These are phyloP conservation scores for Chaetomiaceae sp. DNA, from an alignment of 2,329 filamentous ascomycete genomes.

Conservation along the genomic window DNA sequence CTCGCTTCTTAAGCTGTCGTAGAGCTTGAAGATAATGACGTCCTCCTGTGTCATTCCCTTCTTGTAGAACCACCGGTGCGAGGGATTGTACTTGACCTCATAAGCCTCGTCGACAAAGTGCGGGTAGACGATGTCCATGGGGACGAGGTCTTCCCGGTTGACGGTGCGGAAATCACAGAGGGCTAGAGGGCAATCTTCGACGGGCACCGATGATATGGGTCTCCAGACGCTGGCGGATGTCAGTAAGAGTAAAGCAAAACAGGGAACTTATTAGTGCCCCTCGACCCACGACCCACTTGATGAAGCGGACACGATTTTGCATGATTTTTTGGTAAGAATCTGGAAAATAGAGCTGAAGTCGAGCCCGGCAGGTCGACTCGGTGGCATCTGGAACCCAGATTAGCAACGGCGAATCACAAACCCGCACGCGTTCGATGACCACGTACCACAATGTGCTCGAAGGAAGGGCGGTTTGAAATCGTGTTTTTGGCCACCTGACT, in stretches of 20 bases:
- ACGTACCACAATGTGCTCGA: constrained; percentile 17
- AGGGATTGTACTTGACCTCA: constrained; percentile 15
- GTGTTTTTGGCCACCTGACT: background rate
- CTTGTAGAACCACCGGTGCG: constrained; percentile 19
- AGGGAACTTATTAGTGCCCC: too few relatives aligned
- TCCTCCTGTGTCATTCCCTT: constrained; percentile 11
- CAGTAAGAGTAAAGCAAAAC: background rate
- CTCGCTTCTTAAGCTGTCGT: constrained; percentile 8
- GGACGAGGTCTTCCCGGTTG: background rate
- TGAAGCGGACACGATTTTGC: constrained; percentile 7
- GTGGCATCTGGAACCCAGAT: constrained; percentile 3
- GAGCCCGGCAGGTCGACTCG: background rate
- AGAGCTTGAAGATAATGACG: constrained; percentile 18
- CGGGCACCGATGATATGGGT: constrained; percentile 9
- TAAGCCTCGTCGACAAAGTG: constrained; percentile 18
- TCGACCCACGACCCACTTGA: constrained; percentile 11
- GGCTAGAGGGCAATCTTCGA: constrained; percentile 13
- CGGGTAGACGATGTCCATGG: constrained; percentile 11
- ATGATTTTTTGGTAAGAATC: constrained; percentile 3
- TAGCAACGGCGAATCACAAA: background rate
- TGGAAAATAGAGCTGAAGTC: constrained; percentile 12
- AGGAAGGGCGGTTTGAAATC: constrained; percentile 11
- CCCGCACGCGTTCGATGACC: background rate
- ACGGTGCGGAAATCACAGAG: constrained; percentile 11
- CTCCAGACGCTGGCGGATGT: constrained; percentile 14